Percentiles rank a stretch among this genome's conserved stretches.
Evolutionary conservation across 352 stramenopile genomes (phyloP).

Genomic region (Elongisporangium prolatum): DNA sequence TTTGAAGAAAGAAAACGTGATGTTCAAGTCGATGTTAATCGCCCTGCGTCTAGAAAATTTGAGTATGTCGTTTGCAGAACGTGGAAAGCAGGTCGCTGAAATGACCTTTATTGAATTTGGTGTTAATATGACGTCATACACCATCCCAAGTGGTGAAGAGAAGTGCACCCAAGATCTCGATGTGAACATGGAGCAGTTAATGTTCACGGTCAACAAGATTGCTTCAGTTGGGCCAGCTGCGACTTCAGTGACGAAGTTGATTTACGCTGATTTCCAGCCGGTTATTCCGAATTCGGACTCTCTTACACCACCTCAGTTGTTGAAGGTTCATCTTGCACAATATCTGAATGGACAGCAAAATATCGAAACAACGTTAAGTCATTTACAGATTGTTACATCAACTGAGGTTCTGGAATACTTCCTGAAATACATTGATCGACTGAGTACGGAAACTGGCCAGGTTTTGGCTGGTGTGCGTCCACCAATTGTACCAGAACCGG

Average conservation of each 20-base stretch:
- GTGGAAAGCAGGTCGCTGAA: constrained; percentile 33
- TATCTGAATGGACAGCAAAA: constrained; percentile 41
- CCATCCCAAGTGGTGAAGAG: constrained; percentile 33
- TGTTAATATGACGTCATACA: constrained; percentile 35
- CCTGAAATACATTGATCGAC: constrained; percentile 53
- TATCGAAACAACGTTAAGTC: constrained; percentile 36
- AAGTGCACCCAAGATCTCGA: constrained; percentile 50
- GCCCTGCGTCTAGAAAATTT: constrained; percentile 47
- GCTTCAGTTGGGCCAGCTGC: constrained; percentile 22
- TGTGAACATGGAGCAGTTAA: constrained; percentile 37
- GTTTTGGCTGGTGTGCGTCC: constrained; percentile 40
- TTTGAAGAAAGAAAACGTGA: constrained; percentile 37
- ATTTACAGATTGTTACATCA: constrained; percentile 39
- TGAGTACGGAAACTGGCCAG: constrained; percentile 46
- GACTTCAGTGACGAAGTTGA: constrained; percentile 39
- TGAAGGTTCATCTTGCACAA: constrained; percentile 36
- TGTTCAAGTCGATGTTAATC: constrained; percentile 53
- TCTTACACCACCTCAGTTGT: constrained; percentile 31
- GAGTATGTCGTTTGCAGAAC: constrained; percentile 43
- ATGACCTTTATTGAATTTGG: constrained; percentile 47
- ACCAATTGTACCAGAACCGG: constrained; percentile 16
- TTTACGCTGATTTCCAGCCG: constrained; percentile 55
- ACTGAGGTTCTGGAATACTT: constrained; percentile 53
- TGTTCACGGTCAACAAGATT: constrained; percentile 43
- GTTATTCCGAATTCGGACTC: constrained; percentile 17